Evolutionary conservation across 768 basidiomycete species (phyloP), one percentile per base, ranked within the genome.

Genomic region (Collybiopsis luxurians): DNA sequence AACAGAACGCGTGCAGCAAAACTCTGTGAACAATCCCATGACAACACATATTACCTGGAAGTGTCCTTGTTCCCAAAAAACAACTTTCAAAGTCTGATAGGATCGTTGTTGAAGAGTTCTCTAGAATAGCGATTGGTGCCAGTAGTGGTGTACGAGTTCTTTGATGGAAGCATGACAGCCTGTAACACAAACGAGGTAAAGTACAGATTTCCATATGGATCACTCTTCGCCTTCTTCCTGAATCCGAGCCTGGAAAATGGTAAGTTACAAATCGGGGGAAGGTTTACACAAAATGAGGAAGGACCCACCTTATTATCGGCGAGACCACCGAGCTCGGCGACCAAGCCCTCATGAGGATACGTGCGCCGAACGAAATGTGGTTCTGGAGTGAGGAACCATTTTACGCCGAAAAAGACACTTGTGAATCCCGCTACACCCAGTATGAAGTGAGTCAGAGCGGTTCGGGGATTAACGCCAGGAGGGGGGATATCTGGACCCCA

Each of bases 301-400:
- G n/a, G n/a, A n/a, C n/a, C n/a, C n/a, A 90, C 92, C 81, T 89
- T 89, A 69, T 89, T 91, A 63, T 82, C 86, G 60, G 89, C 84
- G 55, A 87, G 61, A 12, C 92, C 90, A 19, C 92, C 92, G 9
- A 94, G 80, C 69, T 93, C 92, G 55, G 71, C 79, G 34, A 87
- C 83, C 31, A 94, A 77, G 6, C 92, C 92, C 50, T 78, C 77
- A 66, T 78, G 91, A 2, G 92, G 92, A 64, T 90, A 94, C 61
- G 89, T 79, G 48, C 92, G 85, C 15, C 83, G 86, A 4, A 87
- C 73, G 13, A 81, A 82, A 23, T 88, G 88, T 9, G 80, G 73
- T 27, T 86, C 85, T 13, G 84, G 88, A 2, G 81, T 68, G 26
- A 86, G 69, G 19, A 69, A 71, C 40, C 78, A 77, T 55, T 84